Percentiles rank a stretch among this genome's conserved stretches.
Conservation (phyloP, 345 rosid species). For the Euphorbia tirucalli region DNA sequence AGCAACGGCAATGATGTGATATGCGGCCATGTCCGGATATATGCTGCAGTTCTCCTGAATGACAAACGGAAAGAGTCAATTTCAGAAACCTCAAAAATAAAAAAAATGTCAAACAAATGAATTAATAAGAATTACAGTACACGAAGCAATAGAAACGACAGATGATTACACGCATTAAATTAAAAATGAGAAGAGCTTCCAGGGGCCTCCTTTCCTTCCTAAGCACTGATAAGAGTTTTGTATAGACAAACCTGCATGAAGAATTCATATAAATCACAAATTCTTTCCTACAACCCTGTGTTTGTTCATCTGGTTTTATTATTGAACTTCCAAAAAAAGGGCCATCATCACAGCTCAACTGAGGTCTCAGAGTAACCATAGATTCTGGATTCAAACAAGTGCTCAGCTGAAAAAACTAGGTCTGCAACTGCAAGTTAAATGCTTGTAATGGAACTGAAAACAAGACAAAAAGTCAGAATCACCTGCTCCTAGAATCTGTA, state of each 20-base stretch:
- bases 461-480: neutral
- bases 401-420: neutral
- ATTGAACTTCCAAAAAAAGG: no score
- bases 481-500: slow-evolving; percentile 70
- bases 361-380: neutral
- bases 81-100: slow-evolving; percentile 20
- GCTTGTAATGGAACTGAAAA: slow-evolving; percentile 7
- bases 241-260: slow-evolving; percentile 84
- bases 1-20: slow-evolving; percentile 72
- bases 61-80: slow-evolving; percentile 30
- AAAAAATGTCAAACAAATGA: neutral
- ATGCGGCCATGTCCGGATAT: slow-evolving; percentile 94
- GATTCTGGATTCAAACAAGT: neutral
- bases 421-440: neutral
- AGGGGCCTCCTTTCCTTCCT: slow-evolving; percentile 65
- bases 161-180: slow-evolving; percentile 72
- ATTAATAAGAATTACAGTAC: neutral
- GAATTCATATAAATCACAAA: neutral
- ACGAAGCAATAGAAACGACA: slow-evolving; percentile 12
- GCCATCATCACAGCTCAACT: no score
- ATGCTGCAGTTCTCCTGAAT: slow-evolving; percentile 65
- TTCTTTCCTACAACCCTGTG: neutral
- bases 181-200: slow-evolving; percentile 69
- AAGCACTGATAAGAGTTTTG: slow-evolving; percentile 80
- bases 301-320: neutral